Evolutionary conservation across 192 early-diverging fungal species (phyloP).

Genomic region (Neocallimastix lanati): DNA sequence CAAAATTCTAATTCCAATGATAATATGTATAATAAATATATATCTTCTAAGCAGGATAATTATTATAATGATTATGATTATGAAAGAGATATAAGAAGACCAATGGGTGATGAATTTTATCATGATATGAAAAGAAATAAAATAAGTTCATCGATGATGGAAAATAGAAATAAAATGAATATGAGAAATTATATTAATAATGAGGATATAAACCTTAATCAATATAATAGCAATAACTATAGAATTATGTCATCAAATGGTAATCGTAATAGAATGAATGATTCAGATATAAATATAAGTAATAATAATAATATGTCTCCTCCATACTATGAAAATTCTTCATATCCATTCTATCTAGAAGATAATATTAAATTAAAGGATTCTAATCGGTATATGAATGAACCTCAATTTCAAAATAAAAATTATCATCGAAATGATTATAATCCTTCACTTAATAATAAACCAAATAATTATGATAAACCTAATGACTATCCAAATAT

Average conservation of each 20-base stretch:
- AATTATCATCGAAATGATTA: neutral
- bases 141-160: neutral
- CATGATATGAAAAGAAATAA: neutral
- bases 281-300: neutral
- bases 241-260: neutral
- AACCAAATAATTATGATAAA: neutral
- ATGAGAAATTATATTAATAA: neutral
- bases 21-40: neutral
- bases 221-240: neutral
- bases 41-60: neutral
- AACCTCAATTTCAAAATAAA: neutral
- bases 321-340: neutral
- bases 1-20: neutral
- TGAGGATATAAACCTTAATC: neutral
- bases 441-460: neutral
- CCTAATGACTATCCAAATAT: too few relatives aligned
- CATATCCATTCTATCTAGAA: neutral
- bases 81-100: neutral
- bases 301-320: neutral
- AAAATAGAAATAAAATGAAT: neutral
- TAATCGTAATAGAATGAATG: neutral
- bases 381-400: neutral
- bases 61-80: neutral
- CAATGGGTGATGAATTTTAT: neutral
- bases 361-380: neutral